Conservation (phyloP, 1,139 yeast genomes). For the Scheffersomyces parashehatae region DNA sequence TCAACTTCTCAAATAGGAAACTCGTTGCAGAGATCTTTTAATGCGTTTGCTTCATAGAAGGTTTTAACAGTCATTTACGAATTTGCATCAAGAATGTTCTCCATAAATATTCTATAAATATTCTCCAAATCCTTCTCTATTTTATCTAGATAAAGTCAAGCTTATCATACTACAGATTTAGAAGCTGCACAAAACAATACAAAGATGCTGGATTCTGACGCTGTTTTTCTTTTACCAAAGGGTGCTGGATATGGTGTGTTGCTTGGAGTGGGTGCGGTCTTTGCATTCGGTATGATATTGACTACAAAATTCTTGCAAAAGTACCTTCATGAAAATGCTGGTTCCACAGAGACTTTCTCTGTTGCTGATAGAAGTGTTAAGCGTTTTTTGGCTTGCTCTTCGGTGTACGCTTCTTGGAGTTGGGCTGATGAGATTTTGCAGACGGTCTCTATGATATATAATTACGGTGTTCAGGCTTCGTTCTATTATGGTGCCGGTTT, state of each 20-base stretch:
- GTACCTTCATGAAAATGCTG: conserved; percentile 26
- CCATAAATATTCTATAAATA: too few relatives aligned
- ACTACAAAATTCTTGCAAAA: conserved; percentile 22
- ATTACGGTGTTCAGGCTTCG: conserved; percentile 27
- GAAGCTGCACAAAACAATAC: too few relatives aligned
- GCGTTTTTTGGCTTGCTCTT: conserved; percentile 25
- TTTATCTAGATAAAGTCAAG: too few relatives aligned
- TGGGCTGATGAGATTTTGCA: conserved; percentile 30
- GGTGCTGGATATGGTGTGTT: conserved; percentile 29
- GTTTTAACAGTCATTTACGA: too few relatives aligned
- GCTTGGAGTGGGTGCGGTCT: conserved; percentile 29
- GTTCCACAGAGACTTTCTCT: conserved; percentile 29
- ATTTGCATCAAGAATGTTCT: too few relatives aligned
- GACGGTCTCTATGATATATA: conserved; percentile 27
- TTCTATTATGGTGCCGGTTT: conserved; percentile 29
- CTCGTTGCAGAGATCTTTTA: neutral
- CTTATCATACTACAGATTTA: too few relatives aligned
- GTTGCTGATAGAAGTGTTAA: conserved; percentile 30
- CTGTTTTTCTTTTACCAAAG: conserved; percentile 6
- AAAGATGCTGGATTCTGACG: neutral
- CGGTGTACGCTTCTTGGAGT: conserved; percentile 29
- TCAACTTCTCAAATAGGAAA: neutral
- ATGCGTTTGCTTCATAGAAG: too few relatives aligned
- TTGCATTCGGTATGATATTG: conserved; percentile 28
- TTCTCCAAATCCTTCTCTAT: too few relatives aligned